A percentile compares a stretch with the other conserved stretches of the same genome.
Conservation (phyloP, 2,329 filamentous ascomycete species). For the Aureobasidium mangrovei region DNA sequence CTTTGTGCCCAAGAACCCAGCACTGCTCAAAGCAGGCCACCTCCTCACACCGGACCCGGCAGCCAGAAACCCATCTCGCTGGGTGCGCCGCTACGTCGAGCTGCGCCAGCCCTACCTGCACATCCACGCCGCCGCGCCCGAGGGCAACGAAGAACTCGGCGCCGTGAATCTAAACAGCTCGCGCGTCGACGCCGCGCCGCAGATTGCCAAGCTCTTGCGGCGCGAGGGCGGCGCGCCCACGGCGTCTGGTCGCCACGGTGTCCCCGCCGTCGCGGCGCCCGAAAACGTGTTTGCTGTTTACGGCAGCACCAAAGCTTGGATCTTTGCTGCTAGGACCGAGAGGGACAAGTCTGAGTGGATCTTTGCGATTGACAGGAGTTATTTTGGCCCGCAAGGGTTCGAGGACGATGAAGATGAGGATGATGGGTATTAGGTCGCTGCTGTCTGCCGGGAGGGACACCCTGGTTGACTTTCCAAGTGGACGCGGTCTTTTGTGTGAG, state of each 20-base stretch:
- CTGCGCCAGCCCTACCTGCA: slow-evolving; percentile 85
- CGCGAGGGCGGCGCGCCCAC: background rate
- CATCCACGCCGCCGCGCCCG: slow-evolving; percentile 77
- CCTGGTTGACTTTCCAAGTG: too few relatives aligned
- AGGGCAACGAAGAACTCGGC: slow-evolving; percentile 58
- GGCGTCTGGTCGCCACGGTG: background rate
- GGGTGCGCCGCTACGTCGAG: slow-evolving; percentile 90
- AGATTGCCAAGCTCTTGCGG: slow-evolving; percentile 69
- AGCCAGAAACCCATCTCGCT: slow-evolving; percentile 61
- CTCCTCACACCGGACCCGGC: slow-evolving; percentile 71
- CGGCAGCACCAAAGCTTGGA: slow-evolving; percentile 85
- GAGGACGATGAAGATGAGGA: slow-evolving; percentile 7
- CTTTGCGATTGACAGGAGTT: slow-evolving; percentile 81
- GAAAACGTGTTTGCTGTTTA: slow-evolving; percentile 78
- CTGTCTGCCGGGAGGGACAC: too few relatives aligned
- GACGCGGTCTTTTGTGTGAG: too few relatives aligned
- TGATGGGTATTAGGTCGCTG: too few relatives aligned
- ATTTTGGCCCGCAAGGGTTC: slow-evolving; percentile 31
- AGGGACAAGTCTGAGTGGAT: slow-evolving; percentile 97
- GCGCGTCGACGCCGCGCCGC: slow-evolving; percentile 84
- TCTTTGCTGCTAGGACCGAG: slow-evolving; percentile 85
- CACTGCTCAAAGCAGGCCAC: slow-evolving; percentile 74
- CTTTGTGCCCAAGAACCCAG: slow-evolving; percentile 64
- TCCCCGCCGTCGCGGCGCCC: background rate
- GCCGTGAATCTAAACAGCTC: slow-evolving; percentile 83